Evolutionary conservation across 2,329 filamentous ascomycete genomes (phyloP).

Genomic region (Phaeophleospora eucalypticola): DNA sequence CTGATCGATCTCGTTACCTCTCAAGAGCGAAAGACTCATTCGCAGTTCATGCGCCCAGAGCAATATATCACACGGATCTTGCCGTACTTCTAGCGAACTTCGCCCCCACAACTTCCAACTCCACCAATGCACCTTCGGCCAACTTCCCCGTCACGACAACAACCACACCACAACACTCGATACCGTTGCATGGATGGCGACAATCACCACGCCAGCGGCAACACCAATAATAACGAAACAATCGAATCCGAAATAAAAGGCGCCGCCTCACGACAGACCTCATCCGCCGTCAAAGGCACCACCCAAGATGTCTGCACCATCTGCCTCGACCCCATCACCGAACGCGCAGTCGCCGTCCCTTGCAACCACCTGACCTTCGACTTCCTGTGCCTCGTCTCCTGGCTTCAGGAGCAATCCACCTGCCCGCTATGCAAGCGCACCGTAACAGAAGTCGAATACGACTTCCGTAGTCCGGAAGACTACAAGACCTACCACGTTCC

Average conservation of each 20-base stretch:
- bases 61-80: too few relatives aligned
- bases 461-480: slow-evolving; percentile 50
- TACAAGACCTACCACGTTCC: slow-evolving; percentile 53
- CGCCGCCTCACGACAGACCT: slow-evolving; percentile 14
- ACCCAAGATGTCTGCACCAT: slow-evolving; percentile 67
- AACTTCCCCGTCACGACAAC: too few relatives aligned
- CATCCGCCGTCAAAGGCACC: slow-evolving; percentile 7
- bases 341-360: slow-evolving; percentile 66
- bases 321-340: slow-evolving; percentile 72
- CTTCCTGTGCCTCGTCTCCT: slow-evolving; percentile 76
- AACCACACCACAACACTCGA: too few relatives aligned
- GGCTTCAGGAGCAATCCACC: slow-evolving; percentile 66
- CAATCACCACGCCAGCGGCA: background rate
- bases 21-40: too few relatives aligned
- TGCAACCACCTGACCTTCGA: slow-evolving; percentile 81
- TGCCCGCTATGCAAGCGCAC: slow-evolving; percentile 71
- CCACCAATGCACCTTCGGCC: too few relatives aligned
- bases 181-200: slow-evolving; percentile 23
- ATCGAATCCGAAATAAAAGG: slow-evolving; percentile 27
- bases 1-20: too few relatives aligned
- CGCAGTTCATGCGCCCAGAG: too few relatives aligned
- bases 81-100: too few relatives aligned
- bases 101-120: too few relatives aligned
- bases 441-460: slow-evolving; percentile 61
- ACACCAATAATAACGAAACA: slow-evolving; percentile 12